Evolutionary conservation across 2,329 filamentous ascomycete genomes (phyloP), one percentile per base, ranked within the genome.

Genomic region (Helotiales sp.): DNA sequence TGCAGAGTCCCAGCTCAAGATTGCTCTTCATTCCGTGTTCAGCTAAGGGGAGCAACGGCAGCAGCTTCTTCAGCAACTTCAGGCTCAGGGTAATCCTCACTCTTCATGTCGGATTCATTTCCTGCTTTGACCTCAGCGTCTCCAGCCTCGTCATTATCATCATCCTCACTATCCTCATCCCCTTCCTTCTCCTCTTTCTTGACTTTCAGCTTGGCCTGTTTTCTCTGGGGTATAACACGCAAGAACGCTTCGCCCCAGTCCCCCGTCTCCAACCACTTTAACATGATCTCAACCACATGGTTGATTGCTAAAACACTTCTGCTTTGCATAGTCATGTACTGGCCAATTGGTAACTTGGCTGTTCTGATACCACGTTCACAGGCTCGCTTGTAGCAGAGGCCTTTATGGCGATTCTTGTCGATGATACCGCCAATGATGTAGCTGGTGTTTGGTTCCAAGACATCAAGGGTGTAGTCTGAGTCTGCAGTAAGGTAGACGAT

Each of bases 281-380:
- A 76, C 91, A 99, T 96, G 62, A 99, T 98, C 75, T 98, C 93
- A 47, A 95, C 84, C 1, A 99, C 95, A 70, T 99, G 95, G 70
- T 98, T 99, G 7, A 93, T 97, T 3, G 93, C 88, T 57, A 99
- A 77, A 4, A 99, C 90, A 66, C 88, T 85, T 30, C 95, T 85
- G 67, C 89, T 93, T 55, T 87, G 83, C 90, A 99, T 96, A 63
- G 91, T 83, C 79, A 99, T 88, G 73, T 91, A 98, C 62, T 98
- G 87, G n/a, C 92, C 91, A 67, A 99, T 98, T 0, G 95, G 95
- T 55, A 99, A 74, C 71, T 91, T 93, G 1, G 93, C 95, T 0
- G 95, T 98, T 63, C 88, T 88, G 66, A 99, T 85, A 0, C 90
- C 90, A 61, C 81, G 81, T 54, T 88, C 84, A 53, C 83, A 79